Percentiles rank a stretch among this genome's conserved stretches.
phyloP scores from a whole-genome alignment of 2,329 filamentous ascomycete genomes.

The Pyricularia grisea region DNA sequence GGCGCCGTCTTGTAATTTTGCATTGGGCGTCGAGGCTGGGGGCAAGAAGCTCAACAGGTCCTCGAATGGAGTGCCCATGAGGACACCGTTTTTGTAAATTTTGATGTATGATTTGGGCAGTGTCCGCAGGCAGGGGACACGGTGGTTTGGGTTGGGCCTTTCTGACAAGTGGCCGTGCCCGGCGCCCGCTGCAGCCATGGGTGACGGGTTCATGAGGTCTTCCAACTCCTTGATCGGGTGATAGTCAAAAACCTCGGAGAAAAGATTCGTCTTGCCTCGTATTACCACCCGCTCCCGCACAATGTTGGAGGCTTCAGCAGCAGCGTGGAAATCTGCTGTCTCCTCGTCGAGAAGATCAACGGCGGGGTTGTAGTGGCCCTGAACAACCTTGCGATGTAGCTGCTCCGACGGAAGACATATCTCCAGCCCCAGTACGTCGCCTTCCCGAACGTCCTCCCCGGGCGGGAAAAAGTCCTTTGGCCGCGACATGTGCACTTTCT shows the following conservation, averaged over 20 bases:
- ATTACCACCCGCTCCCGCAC: conserved; percentile 94
- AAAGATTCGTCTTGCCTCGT: conserved; percentile 81
- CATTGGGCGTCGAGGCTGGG: conserved; percentile 71
- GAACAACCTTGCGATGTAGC: conserved; percentile 80
- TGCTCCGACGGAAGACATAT: conserved; percentile 81
- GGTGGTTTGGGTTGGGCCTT: conserved; percentile 62
- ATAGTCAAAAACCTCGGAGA: conserved; percentile 90
- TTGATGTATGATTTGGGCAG: conserved; percentile 79
- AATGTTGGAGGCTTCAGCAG: conserved; percentile 60
- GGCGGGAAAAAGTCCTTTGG: conserved; percentile 82
- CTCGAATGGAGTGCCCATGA: conserved; percentile 80
- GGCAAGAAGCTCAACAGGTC: conserved; percentile 86
- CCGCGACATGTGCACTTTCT: conserved; percentile 87
- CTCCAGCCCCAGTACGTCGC: conserved; percentile 89
- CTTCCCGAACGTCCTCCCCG: conserved; percentile 72
- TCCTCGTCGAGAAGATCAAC: conserved; percentile 44
- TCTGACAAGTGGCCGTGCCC: conserved; percentile 28
- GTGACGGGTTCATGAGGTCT: conserved; percentile 65
- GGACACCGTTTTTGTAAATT: conserved; percentile 84
- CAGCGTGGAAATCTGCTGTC: background rate
- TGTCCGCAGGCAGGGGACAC: conserved; percentile 67
- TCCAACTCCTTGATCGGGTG: conserved; percentile 82
- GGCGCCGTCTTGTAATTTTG: conserved; percentile 61
- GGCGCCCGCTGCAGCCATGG: conserved; percentile 31
- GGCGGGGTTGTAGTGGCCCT: conserved; percentile 78